Conservation (phyloP, 1,139 yeast genomes). For the Geotrichum carabidarum region DNA sequence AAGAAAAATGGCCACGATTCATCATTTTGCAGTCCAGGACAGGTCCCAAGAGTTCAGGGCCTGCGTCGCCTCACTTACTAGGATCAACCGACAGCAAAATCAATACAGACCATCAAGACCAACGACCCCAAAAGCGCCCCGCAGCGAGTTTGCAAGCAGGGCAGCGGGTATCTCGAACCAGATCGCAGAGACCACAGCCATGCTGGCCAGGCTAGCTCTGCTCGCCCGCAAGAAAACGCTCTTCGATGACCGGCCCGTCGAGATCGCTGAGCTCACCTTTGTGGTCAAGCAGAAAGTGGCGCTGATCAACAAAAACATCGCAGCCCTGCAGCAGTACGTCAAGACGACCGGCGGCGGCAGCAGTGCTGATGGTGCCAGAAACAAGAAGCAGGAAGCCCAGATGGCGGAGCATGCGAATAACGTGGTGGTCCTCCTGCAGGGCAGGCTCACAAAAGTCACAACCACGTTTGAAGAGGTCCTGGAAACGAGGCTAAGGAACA, state of each 20-base stretch:
- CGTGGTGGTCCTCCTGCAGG: constrained; percentile 78
- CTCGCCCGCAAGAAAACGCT: constrained; percentile 88
- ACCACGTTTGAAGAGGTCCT: constrained; percentile 86
- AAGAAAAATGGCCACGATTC: neutral
- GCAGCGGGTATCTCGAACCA: constrained; percentile 87
- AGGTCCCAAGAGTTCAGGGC: constrained; percentile 83
- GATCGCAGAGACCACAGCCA: constrained; percentile 80
- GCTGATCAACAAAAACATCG: constrained; percentile 72
- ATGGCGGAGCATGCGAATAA: constrained; percentile 71
- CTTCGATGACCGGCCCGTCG: constrained; percentile 91
- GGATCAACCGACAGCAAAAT: constrained; percentile 38
- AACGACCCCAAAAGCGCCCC: constrained; percentile 33
- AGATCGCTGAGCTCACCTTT: constrained; percentile 85
- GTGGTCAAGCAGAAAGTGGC: constrained; percentile 91
- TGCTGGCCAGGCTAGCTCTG: constrained; percentile 71
- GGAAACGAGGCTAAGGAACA: constrained; percentile 80
- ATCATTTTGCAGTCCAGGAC: constrained; percentile 50
- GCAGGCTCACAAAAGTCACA: constrained; percentile 84
- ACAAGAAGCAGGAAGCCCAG: constrained; percentile 52
- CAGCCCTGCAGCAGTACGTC: constrained; percentile 54
- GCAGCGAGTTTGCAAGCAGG: constrained; percentile 65
- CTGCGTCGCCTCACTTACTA: constrained; percentile 67
- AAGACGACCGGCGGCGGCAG: constrained; percentile 40
- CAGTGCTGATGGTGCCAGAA: constrained; percentile 31
- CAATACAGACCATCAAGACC: constrained; percentile 31